A percentile compares a stretch with the other conserved stretches of the same genome.
Evolutionary conservation across 1,139 yeast genomes (phyloP).

Genomic region (Taphrina betulina): DNA sequence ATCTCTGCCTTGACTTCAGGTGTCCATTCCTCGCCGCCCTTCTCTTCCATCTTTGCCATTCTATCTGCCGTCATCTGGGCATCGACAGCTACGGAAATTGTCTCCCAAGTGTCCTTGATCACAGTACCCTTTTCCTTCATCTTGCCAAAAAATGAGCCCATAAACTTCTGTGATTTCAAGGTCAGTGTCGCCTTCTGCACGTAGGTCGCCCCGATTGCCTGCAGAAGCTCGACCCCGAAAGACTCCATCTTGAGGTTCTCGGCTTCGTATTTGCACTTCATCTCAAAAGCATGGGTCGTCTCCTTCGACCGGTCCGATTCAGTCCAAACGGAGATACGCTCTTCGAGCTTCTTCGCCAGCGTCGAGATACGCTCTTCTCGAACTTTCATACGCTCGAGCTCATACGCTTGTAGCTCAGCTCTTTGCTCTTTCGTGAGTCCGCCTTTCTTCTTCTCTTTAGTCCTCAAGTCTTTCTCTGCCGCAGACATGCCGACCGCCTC

Average conservation of each 20-base stretch:
- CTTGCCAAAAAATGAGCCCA: constrained; percentile 80
- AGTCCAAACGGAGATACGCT: constrained; percentile 70
- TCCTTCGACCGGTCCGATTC: constrained; percentile 76
- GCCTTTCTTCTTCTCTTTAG: constrained; percentile 51
- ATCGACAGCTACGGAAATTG: constrained; percentile 81
- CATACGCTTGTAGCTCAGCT: constrained; percentile 64
- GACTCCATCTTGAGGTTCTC: constrained; percentile 89
- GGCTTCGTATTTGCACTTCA: constrained; percentile 71
- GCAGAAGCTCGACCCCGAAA: constrained; percentile 86
- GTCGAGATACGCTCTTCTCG: constrained; percentile 70
- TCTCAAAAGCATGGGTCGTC: constrained; percentile 65
- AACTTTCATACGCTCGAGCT: constrained; percentile 70
- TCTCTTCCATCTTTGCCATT: constrained; percentile 51
- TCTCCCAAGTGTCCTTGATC: constrained; percentile 79
- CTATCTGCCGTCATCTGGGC: constrained; percentile 86
- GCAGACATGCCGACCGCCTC: constrained; percentile 33
- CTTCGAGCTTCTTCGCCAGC: constrained; percentile 62
- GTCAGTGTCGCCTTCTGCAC: constrained; percentile 61
- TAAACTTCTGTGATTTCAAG: constrained; percentile 67
- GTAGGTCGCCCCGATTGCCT: constrained; percentile 78
- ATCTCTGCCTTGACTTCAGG: constrained; percentile 79
- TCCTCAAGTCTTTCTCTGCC: constrained; percentile 40
- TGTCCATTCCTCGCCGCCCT: constrained; percentile 61
- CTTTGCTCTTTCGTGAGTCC: constrained; percentile 50
- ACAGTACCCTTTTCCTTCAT: constrained; percentile 85